These are phyloP conservation scores for Pythium myriotylum DNA, from an alignment of 352 stramenopile genomes.

Conservation along the genomic window DNA sequence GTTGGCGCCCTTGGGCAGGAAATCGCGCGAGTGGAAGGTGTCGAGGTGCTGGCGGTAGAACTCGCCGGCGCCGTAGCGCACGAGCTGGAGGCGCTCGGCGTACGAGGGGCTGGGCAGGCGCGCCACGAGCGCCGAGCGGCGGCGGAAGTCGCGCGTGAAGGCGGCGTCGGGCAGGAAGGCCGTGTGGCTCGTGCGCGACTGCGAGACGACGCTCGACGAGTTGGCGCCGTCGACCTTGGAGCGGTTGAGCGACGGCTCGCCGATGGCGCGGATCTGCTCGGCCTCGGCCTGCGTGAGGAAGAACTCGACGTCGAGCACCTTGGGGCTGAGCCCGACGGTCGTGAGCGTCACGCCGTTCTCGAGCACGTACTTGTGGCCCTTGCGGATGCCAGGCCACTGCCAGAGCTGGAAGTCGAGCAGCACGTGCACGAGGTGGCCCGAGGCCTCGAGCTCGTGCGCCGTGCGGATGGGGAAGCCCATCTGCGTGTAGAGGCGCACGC, in stretches of 20 bases:
- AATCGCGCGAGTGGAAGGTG: constrained; percentile 76
- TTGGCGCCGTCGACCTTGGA: constrained; percentile 76
- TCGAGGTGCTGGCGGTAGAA: constrained; percentile 86
- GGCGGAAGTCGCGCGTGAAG: constrained; percentile 78
- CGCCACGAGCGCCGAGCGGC: constrained; percentile 57
- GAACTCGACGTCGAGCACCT: constrained; percentile 75
- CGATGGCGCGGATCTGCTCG: constrained; percentile 56
- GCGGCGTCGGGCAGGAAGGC: constrained; percentile 66
- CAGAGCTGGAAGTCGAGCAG: constrained; percentile 84
- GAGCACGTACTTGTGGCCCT: constrained; percentile 71
- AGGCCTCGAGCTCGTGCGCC: constrained; percentile 39
- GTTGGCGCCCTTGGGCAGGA: constrained; percentile 53
- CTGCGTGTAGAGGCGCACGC: constrained; percentile 74
- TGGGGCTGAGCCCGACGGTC: constrained; percentile 64
- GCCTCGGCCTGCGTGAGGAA: constrained; percentile 69
- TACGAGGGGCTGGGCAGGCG: constrained; percentile 73
- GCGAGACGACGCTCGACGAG: constrained; percentile 57
- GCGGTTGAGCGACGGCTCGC: constrained; percentile 50
- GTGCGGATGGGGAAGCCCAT: constrained; percentile 64
- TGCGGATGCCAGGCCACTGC: constrained; percentile 78
- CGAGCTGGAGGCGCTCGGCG: constrained; percentile 72
- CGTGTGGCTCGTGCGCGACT: constrained; percentile 79
- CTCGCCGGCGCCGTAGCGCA: constrained; percentile 76
- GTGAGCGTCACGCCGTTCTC: constrained; percentile 74
- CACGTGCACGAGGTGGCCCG: constrained; percentile 73